These are phyloP conservation scores for Phytopythium litorale DNA, from an alignment of 352 stramenopile species.

Conservation along the genomic window DNA sequence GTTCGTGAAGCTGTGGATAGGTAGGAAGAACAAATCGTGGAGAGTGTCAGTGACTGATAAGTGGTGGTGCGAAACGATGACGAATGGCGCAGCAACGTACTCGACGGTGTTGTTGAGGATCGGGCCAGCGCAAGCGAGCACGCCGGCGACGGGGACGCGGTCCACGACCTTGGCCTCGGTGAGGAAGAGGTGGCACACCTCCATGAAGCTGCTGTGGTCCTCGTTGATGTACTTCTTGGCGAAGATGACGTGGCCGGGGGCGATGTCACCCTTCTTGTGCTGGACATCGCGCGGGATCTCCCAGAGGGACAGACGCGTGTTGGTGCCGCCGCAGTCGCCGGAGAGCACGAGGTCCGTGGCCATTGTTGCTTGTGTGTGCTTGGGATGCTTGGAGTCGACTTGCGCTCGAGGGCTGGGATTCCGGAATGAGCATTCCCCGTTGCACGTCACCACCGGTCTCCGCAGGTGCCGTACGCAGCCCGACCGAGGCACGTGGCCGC, in stretches of 20 bases:
- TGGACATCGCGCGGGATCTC: slow-evolving; percentile 41
- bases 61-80: too few relatives aligned
- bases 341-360: slow-evolving; percentile 64
- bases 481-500: too few relatives aligned
- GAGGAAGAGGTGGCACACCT: slow-evolving; percentile 91
- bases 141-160: slow-evolving; percentile 45
- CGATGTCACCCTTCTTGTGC: slow-evolving; percentile 40
- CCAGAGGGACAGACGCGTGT: slow-evolving; percentile 90
- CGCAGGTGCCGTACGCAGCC: too few relatives aligned
- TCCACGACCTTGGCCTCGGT: slow-evolving; percentile 83
- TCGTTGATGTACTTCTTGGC: slow-evolving; percentile 81
- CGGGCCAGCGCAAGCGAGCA: slow-evolving; percentile 73
- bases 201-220: slow-evolving; percentile 65
- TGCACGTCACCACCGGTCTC: too few relatives aligned
- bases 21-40: too few relatives aligned
- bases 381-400: too few relatives aligned
- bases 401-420: too few relatives aligned
- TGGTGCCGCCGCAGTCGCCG: slow-evolving; percentile 95
- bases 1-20: too few relatives aligned
- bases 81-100: neutral
- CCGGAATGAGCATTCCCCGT: too few relatives aligned
- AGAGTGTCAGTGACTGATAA: too few relatives aligned
- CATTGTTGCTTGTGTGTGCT: too few relatives aligned
- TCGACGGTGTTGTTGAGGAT: slow-evolving; percentile 76
- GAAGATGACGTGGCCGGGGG: slow-evolving; percentile 65